These are phyloP conservation scores for Pseudofabraea citricarpa DNA, from an alignment of 2,329 filamentous ascomycete genomes.

Conservation along the genomic window DNA sequence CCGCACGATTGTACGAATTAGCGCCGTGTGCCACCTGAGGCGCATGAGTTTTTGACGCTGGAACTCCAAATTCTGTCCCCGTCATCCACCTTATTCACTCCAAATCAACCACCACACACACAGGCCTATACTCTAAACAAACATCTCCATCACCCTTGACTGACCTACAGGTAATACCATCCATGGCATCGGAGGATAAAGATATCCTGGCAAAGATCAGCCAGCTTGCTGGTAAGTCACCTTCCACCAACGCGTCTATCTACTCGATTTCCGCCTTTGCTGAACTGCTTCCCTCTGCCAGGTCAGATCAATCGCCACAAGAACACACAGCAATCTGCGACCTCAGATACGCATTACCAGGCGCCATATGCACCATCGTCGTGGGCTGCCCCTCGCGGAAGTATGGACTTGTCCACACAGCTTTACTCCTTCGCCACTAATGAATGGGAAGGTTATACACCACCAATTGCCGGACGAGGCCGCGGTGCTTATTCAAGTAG, in stretches of 20 bases:
- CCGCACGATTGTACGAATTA: no score
- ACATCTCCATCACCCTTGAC: no score
- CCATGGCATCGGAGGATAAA: slow-evolving; percentile 47
- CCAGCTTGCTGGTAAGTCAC: slow-evolving; percentile 48
- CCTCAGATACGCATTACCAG: slow-evolving; percentile 23
- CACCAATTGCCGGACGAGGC: slow-evolving; percentile 18
- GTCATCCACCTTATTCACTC: no score
- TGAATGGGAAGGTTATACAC: slow-evolving; percentile 16
- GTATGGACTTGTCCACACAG: slow-evolving; percentile 10
- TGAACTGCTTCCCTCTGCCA: slow-evolving; percentile 32
- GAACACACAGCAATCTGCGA: slow-evolving; percentile 44
- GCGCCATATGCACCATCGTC: slow-evolving; percentile 11
- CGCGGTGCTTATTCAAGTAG: slow-evolving; percentile 22
- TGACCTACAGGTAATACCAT: slow-evolving; percentile 17
- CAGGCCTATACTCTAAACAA: no score
- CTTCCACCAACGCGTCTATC: no score
- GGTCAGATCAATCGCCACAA: slow-evolving; percentile 80
- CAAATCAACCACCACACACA: no score
- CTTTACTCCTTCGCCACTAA: slow-evolving; percentile 11
- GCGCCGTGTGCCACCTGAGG: no score
- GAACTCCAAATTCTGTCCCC: no score
- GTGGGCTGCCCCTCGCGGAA: slow-evolving; percentile 11
- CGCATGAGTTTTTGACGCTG: no score
- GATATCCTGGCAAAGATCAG: slow-evolving; percentile 51
- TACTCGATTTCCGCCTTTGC: no score